Evolutionary conservation across 345 rosid genomes (phyloP).

Genomic region (Citrus inodora): DNA sequence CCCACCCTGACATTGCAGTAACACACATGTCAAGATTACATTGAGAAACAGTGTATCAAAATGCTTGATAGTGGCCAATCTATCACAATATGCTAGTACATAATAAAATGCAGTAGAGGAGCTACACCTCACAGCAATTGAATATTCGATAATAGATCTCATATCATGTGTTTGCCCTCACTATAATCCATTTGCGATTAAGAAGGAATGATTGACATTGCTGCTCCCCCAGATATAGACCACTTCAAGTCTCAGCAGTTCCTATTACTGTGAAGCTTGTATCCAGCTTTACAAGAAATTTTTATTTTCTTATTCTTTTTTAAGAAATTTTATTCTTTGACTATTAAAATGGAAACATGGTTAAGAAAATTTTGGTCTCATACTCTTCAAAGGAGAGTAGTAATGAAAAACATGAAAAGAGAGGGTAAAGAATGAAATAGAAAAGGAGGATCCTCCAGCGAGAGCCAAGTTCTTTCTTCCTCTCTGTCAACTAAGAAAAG

Average conservation of each 20-base stretch:
- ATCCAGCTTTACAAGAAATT: neutral
- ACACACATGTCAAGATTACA: constrained; percentile 15
- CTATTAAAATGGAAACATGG: neutral
- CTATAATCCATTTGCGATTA: neutral
- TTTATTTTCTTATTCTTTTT: neutral
- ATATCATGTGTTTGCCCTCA: neutral
- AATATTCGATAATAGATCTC: neutral
- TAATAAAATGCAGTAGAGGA: neutral
- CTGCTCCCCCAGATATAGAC: neutral
- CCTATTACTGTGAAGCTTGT: neutral
- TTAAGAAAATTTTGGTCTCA: neutral
- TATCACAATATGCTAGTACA: neutral
- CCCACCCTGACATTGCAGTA: constrained; percentile 73
- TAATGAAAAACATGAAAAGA: neutral
- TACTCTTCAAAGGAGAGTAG: neutral
- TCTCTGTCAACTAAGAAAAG: neutral
- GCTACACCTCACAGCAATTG: neutral
- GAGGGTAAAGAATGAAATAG: neutral
- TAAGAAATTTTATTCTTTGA: neutral
- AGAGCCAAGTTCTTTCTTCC: neutral
- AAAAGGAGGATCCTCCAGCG: neutral
- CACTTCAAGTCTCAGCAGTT: neutral
- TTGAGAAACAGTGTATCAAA: neutral
- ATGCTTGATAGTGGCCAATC: neutral
- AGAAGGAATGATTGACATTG: neutral